phyloP scores from a whole-genome alignment of 1,284 basidiomycete species.

The Neotropicomus parvogracilis region DNA sequence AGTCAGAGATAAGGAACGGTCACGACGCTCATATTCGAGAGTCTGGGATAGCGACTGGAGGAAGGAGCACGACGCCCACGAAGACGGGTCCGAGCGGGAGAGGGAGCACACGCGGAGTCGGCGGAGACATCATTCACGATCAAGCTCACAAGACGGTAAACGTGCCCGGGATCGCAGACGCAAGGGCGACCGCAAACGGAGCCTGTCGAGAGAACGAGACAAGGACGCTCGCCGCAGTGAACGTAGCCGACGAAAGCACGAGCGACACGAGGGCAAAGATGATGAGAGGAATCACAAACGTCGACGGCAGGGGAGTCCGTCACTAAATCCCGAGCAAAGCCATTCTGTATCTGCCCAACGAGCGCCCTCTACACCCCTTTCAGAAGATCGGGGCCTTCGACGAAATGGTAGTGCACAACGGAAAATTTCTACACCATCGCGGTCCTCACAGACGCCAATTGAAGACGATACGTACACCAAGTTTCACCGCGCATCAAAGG shows the following conservation, averaged over 20 bases:
- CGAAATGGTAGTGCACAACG: conserved; percentile 18
- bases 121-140: conserved; percentile 30
- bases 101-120: conserved; percentile 17
- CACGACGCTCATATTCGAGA: conserved; percentile 17
- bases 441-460: conserved; percentile 22
- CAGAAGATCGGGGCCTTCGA: conserved; percentile 11
- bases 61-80: conserved; percentile 20
- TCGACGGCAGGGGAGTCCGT: conserved; percentile 23
- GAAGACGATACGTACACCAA: conserved; percentile 22
- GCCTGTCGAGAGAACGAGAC: conserved; percentile 14
- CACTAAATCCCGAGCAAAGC: conserved; percentile 9
- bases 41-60: conserved; percentile 32
- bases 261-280: conserved; percentile 22
- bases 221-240: conserved; percentile 16
- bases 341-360: conserved; percentile 9
- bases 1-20: conserved; percentile 41
- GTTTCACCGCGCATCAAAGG: conserved; percentile 27
- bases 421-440: conserved; percentile 28
- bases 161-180: conserved; percentile 18
- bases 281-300: conserved; percentile 20
- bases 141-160: conserved; percentile 21
- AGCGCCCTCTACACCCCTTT: conserved; percentile 15
- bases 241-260: conserved; percentile 22
- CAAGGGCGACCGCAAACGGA: conserved; percentile 16
- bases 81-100: conserved; percentile 13